These are phyloP conservation scores for Pichia sorboxylosa DNA, from an alignment of 1,139 yeast species.

Conservation along the genomic window DNA sequence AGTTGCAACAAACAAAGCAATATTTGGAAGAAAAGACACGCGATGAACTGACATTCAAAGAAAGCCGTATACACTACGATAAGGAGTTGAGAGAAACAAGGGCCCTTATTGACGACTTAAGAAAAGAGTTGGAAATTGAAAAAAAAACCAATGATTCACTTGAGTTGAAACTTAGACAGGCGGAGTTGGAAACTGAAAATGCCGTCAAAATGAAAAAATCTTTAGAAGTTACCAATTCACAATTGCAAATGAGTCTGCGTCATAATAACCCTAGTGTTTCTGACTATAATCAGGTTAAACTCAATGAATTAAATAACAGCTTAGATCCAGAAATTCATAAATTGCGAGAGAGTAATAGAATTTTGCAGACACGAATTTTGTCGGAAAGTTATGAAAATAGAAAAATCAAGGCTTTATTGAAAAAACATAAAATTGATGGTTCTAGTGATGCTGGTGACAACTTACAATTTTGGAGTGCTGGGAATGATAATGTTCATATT, in stretches of 20 bases:
- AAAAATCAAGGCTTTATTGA: slow-evolving; percentile 30
- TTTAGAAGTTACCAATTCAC: slow-evolving; percentile 22
- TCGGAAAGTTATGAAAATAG: slow-evolving; percentile 43
- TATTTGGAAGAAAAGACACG: slow-evolving; percentile 27
- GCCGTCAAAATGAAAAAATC: slow-evolving; percentile 23
- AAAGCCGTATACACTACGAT: slow-evolving; percentile 29
- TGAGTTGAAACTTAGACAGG: slow-evolving; percentile 15
- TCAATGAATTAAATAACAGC: slow-evolving; percentile 2
- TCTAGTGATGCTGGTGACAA: neutral
- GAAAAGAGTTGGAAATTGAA: slow-evolving; percentile 20
- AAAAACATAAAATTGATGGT: slow-evolving; percentile 14
- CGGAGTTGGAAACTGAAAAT: slow-evolving; percentile 32
- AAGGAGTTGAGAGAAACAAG: slow-evolving; percentile 24
- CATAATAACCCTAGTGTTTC: slow-evolving; percentile 29
- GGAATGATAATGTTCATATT: slow-evolving; percentile 2
- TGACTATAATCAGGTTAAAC: slow-evolving; percentile 3
- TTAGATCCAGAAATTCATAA: slow-evolving; percentile 10
- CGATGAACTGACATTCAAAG: slow-evolving; percentile 30
- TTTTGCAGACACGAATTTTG: slow-evolving; percentile 45
- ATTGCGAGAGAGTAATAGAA: slow-evolving; percentile 43
- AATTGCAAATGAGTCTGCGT: slow-evolving; percentile 19
- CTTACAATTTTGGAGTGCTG: neutral
- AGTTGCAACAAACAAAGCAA: slow-evolving; percentile 28
- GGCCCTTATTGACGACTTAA: slow-evolving; percentile 17
- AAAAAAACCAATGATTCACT: slow-evolving; percentile 14